These are phyloP conservation scores for Pseudoperonospora humuli DNA, from an alignment of 352 stramenopile species.

Conservation along the genomic window DNA sequence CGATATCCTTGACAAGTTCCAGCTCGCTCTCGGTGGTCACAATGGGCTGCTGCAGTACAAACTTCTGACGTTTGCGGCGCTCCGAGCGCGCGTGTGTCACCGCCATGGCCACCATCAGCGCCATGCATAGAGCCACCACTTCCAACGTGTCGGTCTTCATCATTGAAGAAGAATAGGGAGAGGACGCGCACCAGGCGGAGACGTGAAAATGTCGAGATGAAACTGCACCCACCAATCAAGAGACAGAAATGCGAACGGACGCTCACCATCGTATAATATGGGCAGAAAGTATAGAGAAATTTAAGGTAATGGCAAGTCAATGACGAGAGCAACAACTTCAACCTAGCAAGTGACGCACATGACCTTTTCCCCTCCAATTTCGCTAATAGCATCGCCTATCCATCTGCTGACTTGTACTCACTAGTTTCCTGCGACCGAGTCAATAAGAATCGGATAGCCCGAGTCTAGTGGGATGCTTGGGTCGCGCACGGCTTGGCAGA, in stretches of 20 bases:
- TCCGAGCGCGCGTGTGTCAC: conserved; percentile 41
- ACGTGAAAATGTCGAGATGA: conserved; percentile 3
- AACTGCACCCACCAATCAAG: conserved; percentile 2
- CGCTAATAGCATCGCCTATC: conserved; percentile 12
- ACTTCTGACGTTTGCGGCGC: conserved; percentile 29
- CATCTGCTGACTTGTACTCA: conserved; percentile 14
- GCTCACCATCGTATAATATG: background rate
- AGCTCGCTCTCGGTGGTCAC: conserved; percentile 52
- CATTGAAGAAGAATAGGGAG: conserved; percentile 21
- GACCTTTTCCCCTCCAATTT: conserved; percentile 10
- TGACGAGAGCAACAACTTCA: too few species aligned
- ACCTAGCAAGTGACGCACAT: background rate
- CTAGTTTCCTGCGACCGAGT: conserved; percentile 86
- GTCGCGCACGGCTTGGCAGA: conserved; percentile 89
- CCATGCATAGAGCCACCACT: conserved; percentile 34
- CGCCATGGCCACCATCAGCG: conserved; percentile 40
- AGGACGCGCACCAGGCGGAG: background rate
- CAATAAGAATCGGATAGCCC: conserved; percentile 93
- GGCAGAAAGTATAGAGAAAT: background rate
- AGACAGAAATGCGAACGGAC: conserved; percentile 6
- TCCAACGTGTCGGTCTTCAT: conserved; percentile 40
- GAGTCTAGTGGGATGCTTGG: conserved; percentile 87
- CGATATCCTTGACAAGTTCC: conserved; percentile 76
- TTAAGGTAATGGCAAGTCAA: background rate
- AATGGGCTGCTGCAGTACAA: conserved; percentile 35